phyloP scores from a whole-genome alignment of 2,329 filamentous ascomycete species.

The Chrysoporthe austroafricana region DNA sequence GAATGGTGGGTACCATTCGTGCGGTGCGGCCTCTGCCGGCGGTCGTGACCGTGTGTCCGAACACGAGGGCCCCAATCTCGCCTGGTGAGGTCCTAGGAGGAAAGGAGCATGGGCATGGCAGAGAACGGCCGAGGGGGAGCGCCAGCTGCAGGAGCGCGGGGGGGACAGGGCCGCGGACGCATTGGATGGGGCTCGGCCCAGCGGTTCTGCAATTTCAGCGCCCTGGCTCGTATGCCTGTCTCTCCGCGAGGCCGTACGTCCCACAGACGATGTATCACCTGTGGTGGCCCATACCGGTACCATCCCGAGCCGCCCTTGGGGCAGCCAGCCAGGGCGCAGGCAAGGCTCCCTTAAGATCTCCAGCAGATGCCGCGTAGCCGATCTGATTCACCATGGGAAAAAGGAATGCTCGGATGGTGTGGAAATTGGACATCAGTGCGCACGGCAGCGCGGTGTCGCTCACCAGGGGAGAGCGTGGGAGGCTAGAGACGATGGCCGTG shows the following conservation, averaged over 20 bases:
- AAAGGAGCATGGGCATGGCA: neutral
- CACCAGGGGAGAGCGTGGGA: neutral
- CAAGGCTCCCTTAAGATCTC: neutral
- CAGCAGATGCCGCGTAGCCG: slow-evolving; percentile 13
- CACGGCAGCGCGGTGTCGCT: neutral
- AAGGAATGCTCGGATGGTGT: neutral
- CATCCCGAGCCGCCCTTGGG: neutral
- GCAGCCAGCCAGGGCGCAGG: neutral
- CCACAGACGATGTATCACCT: no score
- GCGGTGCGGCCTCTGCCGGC: neutral
- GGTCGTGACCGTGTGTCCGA: neutral
- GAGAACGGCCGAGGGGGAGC: neutral
- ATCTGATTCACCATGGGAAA: neutral
- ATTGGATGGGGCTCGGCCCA: no score
- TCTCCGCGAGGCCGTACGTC: no score
- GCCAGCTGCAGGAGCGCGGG: neutral
- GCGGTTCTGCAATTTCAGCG: no score
- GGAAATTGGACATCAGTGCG: neutral
- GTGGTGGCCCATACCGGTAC: neutral
- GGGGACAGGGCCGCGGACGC: no score
- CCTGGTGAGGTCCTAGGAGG: neutral
- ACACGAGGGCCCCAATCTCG: slow-evolving; percentile 16
- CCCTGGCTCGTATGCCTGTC: no score
- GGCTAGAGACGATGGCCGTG: neutral
- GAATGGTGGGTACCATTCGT: neutral